These are phyloP conservation scores for Leptodermis oblonga DNA, from an alignment of 257 asterid species.

Conservation along the genomic window DNA sequence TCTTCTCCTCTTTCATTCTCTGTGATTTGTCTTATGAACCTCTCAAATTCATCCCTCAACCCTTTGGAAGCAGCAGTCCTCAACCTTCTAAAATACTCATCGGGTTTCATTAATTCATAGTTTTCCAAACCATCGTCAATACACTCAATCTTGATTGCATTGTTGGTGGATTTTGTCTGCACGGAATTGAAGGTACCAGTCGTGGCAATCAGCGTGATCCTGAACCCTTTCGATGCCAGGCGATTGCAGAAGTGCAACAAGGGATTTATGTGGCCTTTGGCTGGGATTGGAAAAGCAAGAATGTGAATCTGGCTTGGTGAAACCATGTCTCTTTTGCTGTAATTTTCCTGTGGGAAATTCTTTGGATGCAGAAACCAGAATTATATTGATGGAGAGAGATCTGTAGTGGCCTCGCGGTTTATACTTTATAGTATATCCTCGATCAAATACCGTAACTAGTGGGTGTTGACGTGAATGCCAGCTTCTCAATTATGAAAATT, in stretches of 20 bases:
- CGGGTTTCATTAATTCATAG: not conserved
- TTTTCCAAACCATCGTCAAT: not conserved
- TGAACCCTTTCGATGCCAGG: slow-evolving; percentile 29
- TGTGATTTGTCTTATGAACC: slow-evolving; percentile 16
- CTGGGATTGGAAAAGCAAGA: slow-evolving; percentile 39
- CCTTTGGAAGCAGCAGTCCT: not conserved
- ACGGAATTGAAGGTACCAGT: slow-evolving; percentile 10
- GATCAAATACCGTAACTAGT: too few relatives aligned
- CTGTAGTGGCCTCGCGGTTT: too few relatives aligned
- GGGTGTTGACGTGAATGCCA: too few relatives aligned
- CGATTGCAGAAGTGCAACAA: slow-evolving; percentile 32
- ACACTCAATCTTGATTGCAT: slow-evolving; percentile 16
- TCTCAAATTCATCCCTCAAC: not conserved
- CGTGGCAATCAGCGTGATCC: slow-evolving; percentile 31
- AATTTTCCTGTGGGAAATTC: too few relatives aligned
- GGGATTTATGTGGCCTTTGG: slow-evolving; percentile 53
- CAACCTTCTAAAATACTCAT: not conserved
- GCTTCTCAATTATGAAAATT: too few relatives aligned
- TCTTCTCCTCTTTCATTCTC: slow-evolving; percentile 7
- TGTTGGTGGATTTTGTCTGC: not conserved
- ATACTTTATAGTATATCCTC: too few relatives aligned
- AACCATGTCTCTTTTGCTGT: too few relatives aligned
- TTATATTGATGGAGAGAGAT: too few relatives aligned
- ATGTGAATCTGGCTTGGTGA: slow-evolving; percentile 25
- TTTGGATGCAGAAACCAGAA: too few relatives aligned